Percentiles rank a stretch among this genome's conserved stretches.
These are phyloP conservation scores for Penicillium antarcticum DNA, from an alignment of 495 filamentous ascomycete genomes.

Conservation along the genomic window DNA sequence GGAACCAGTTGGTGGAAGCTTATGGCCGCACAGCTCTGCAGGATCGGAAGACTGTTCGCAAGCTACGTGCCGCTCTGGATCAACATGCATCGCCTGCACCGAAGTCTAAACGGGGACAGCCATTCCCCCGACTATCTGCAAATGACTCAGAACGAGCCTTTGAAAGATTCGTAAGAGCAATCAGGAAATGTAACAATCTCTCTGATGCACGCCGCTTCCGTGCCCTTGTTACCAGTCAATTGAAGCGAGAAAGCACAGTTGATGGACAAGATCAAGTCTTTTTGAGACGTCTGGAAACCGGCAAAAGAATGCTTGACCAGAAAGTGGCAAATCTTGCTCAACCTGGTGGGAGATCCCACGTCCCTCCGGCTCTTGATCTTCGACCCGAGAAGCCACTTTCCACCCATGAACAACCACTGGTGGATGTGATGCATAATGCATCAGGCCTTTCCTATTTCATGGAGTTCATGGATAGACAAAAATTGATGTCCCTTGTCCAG, in stretches of 20 bases:
- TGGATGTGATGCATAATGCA: slow-evolving; percentile 80
- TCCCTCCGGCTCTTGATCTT: slow-evolving; percentile 34
- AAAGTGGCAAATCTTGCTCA: slow-evolving; percentile 79
- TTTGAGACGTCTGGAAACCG: slow-evolving; percentile 82
- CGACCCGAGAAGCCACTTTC: slow-evolving; percentile 45
- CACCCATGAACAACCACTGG: slow-evolving; percentile 67
- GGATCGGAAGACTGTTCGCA: slow-evolving; percentile 92
- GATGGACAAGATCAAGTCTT: slow-evolving; percentile 81
- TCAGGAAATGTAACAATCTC: slow-evolving; percentile 84
- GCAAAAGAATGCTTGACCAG: slow-evolving; percentile 85
- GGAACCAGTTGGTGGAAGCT: slow-evolving; percentile 93
- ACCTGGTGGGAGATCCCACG: slow-evolving; percentile 47
- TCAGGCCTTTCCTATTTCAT: slow-evolving; percentile 96
- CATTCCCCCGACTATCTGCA: slow-evolving; percentile 64
- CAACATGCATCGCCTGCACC: slow-evolving; percentile 87
- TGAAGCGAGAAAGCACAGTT: slow-evolving; percentile 78
- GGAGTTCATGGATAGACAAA: slow-evolving; percentile 97
- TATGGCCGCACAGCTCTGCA: slow-evolving; percentile 86
- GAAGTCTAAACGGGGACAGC: slow-evolving; percentile 56
- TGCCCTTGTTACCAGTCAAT: slow-evolving; percentile 87
- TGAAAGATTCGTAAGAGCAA: slow-evolving; percentile 88
- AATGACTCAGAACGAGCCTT: slow-evolving; percentile 86
- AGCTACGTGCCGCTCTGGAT: slow-evolving; percentile 89
- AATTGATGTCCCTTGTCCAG: slow-evolving; percentile 84
- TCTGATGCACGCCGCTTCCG: slow-evolving; percentile 90